Base-by-base conservation (phyloP, 1,284 basidiomycete genomes). In the Thecaphora thlaspeos region DNA sequence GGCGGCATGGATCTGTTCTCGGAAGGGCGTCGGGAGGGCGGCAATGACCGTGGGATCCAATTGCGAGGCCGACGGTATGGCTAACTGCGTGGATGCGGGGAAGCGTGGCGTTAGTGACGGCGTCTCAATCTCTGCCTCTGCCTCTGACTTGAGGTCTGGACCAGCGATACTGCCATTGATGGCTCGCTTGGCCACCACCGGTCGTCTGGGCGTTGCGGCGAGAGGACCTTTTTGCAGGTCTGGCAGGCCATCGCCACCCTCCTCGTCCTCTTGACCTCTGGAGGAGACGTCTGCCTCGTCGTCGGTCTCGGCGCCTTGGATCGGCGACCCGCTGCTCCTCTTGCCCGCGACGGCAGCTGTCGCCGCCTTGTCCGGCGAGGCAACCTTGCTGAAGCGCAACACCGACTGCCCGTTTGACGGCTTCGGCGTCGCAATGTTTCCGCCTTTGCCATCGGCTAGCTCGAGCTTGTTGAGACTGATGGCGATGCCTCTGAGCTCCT, bases 391-490 rank as follows among this genome's bases (percentile, higher is more conserved):
- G 23, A 68, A 70, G 0, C 26, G 46, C 17, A 64, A 54, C 41
- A 51, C 40, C 17, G 53, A 48, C 34, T 73, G 65, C 2, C 64
- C 61, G 0, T 43, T 30, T 39, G 49, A 48, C 2, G 54, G 53
- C 34, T 55, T 56, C 9, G 42, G 11, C 58, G 56, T 17, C 55
- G 54, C 39, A 57, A 34, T 1, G 42, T 11, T 28, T 5, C 26
- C 26, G 26, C 26, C 50, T 26, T 64, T 62, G n/a, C 61, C 73
- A 11, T 63, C 62, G 2, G 59, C 58, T 5, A 56, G 55, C 44
- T 68, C 90, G 0, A 95, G 82, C 76, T 93, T 95, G 70, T 88
- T 87, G n/a, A 96, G 84, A 72, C 91, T 90, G 22, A 98, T 88
- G 0, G 90, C 91, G 47, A 98, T 84, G 0, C 94, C 94, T n/a